Evolutionary conservation across 164 flowering plant species (phyloP).

Genomic region (Vitis rupestris): DNA sequence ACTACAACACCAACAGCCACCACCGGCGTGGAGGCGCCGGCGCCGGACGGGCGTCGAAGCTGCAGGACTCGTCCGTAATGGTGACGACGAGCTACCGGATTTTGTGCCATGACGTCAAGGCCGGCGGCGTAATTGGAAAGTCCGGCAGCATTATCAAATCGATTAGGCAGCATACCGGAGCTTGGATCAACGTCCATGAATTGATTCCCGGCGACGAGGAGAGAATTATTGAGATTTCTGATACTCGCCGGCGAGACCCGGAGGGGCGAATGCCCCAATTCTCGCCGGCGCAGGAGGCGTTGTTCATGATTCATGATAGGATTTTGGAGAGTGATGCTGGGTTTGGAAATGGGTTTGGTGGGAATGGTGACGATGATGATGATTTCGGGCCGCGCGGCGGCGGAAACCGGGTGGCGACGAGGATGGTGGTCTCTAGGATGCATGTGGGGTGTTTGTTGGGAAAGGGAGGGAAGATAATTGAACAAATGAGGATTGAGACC

Average conservation of each 20-base stretch:
- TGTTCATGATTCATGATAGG: conserved; percentile 84
- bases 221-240: conserved; percentile 92
- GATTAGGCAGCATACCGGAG: conserved; percentile 91
- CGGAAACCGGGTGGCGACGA: conserved; percentile 56
- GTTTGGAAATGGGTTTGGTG: conserved; percentile 26
- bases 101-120: conserved; percentile 78
- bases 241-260: conserved; percentile 67
- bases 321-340: conserved; percentile 71
- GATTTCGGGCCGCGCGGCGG: conserved; percentile 42
- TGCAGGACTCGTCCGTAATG: conserved; percentile 36
- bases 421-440: conserved; percentile 84
- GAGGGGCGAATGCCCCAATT: conserved; percentile 76
- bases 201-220: conserved; percentile 83
- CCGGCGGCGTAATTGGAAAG: conserved; percentile 92
- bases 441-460: conserved; percentile 95
- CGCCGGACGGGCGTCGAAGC: conserved; percentile 26
- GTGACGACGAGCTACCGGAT: conserved; percentile 72
- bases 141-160: conserved; percentile 86
- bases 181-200: conserved; percentile 92
- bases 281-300: conserved; percentile 92
- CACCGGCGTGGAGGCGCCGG: conserved; percentile 25
- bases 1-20: conserved; percentile 30
- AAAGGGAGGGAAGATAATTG: conserved; percentile 97
- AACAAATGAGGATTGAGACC: conserved; percentile 95
- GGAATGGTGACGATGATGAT: conserved; percentile 39